Evolutionary conservation across 495 filamentous ascomycete species (phyloP), one percentile per base, ranked within the genome.

Genomic region (Jackrogersella multiformis): DNA sequence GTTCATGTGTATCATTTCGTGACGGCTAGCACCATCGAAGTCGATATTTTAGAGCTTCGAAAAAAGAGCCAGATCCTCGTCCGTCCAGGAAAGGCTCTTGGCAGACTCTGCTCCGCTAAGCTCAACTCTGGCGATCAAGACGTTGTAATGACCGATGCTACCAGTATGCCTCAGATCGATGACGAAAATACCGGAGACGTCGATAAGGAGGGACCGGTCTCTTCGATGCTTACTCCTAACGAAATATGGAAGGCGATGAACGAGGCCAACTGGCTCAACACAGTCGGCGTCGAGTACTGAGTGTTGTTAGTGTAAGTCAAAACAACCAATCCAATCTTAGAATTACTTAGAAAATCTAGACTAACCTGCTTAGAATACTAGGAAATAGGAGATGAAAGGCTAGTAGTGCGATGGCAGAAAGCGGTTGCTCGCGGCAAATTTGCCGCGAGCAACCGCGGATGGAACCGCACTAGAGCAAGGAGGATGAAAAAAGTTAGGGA

Each of bases 1-100:
- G 91, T 96, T 7, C 75, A 89, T 34, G 77, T 92, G n/a, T 92
- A 90, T 75, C 85, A 90, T 45, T 84, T 94, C 49, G 73, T 89
- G 23, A 81, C 85, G 0, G 78, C 79, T 42, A 73, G 81, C 53
- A 93, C 92, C 0, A 83, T 92, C 26, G 92, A 96, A 53, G 86
- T 91, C 28, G 85, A 89, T 64, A 83, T 91, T 34, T 79, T 91
- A 20, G 67, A 73, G 38, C 51, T 75, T 5, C 70, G 73, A 4
- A 21, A 24, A 28, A 30, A 36, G 7, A 41, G 52, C 10, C 61
- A 46, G 12, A 15, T 62, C 7, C 24, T 57, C 8, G 62, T 54
- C 1, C 32, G 32, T 7, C 61, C 60, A 2, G 60, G 60, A 24
- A 8, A 48, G 9, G 60, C 55, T 8, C 21, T 56, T 10, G 66